These are phyloP conservation scores for Globisporangium middletonii DNA, from an alignment of 352 stramenopile genomes.

Conservation along the genomic window DNA sequence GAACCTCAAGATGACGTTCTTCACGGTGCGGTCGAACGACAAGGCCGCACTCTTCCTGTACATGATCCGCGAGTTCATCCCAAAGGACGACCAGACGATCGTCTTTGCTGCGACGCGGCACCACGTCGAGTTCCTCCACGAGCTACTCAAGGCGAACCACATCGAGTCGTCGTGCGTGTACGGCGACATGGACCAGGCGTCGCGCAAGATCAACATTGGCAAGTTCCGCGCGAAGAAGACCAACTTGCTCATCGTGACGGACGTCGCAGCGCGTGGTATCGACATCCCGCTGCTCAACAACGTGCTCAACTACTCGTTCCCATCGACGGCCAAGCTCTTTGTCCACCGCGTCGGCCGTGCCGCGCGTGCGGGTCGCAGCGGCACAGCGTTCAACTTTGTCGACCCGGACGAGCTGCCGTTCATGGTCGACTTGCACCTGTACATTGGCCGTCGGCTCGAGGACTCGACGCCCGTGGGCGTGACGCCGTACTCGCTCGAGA, in stretches of 20 bases:
- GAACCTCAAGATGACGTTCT: constrained; percentile 97
- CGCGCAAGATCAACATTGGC: constrained; percentile 86
- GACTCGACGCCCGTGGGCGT: constrained; percentile 56
- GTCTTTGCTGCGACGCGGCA: constrained; percentile 98
- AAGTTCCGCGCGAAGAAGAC: constrained; percentile 90
- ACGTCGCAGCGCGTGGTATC: constrained; percentile 93
- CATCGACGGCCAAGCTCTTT: constrained; percentile 91
- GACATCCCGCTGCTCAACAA: constrained; percentile 96
- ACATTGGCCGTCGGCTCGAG: constrained; percentile 87
- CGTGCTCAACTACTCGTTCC: constrained; percentile 95
- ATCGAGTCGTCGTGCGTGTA: constrained; percentile 90
- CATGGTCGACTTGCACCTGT: constrained; percentile 98
- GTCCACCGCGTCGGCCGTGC: constrained; percentile 96
- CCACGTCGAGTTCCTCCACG: constrained; percentile 98
- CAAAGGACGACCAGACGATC: constrained; percentile 91
- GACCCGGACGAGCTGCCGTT: constrained; percentile 98
- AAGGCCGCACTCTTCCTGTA: constrained; percentile 96
- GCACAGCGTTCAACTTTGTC: constrained; percentile 95
- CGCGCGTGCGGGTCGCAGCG: constrained; percentile 92
- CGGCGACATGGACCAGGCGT: constrained; percentile 92
- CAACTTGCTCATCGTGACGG: constrained; percentile 91
- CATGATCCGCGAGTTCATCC: constrained; percentile 93
- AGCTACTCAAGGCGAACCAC: constrained; percentile 79
- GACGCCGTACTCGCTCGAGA: constrained; percentile 84
- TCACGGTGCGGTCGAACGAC: constrained; percentile 93